Evolutionary conservation across 208 protist genomes (phyloP), one percentile per base, ranked within the genome.

Genomic region (Crithidia acanthocephali): DNA sequence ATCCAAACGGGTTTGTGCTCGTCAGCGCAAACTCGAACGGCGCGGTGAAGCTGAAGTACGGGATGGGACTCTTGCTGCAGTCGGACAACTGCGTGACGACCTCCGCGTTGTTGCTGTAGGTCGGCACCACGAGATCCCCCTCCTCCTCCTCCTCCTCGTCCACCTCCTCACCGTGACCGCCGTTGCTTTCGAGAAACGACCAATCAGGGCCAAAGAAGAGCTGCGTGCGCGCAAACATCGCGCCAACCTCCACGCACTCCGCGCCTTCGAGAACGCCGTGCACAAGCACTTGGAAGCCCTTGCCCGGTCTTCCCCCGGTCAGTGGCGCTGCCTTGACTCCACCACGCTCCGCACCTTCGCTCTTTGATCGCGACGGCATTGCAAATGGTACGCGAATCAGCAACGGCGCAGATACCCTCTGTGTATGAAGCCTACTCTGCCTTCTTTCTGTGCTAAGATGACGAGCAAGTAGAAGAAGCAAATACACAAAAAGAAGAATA

Each of bases 21-120:
- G 78, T 84, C 58, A 96, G 66, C 22, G 81, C 85, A 68, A 91
- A 93, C 75, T 94, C 91, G 62, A 96, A 96, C 0, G 91, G 91
- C 0, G 87, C 74, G 7, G 83, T 73, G 80, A 84, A 96, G 51
- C 78, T 84, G 37, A 94, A 96, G 11, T 84, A 81, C 16, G 88
- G 59, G 48, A 88, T 86, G 42, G 88, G 86, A 45, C 83, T 72
- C 10, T 81, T 74, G 8, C 84, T 75, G 45, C 79, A 68, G 27
- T 85, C 81, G 2, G 87, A 92, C 8, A 96, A 69, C 75, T 96
- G 91, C 22, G 91, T 96, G 50, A 94, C 77, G 51, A 94, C 79
- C 71, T 96, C 91, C 9, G 82, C 86, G 76, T 86, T 88, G 74
- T 79, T 85, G 75, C 74, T 85, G 62, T 83, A 90, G 42, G 74